phyloP scores from a whole-genome alignment of 768 basidiomycete genomes.

The Russula brevipes region DNA sequence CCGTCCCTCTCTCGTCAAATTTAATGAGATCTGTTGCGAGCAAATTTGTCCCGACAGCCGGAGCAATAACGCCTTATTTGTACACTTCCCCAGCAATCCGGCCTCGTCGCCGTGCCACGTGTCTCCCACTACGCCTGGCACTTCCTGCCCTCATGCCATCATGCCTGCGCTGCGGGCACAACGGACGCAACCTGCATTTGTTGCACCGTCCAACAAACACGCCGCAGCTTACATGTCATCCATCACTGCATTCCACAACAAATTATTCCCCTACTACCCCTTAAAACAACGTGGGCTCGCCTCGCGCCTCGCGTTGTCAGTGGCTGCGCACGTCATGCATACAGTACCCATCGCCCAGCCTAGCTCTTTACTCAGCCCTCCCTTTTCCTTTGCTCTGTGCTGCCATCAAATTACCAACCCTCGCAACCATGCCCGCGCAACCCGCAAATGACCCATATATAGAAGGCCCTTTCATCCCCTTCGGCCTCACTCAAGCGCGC shows the following conservation, averaged over 20 bases:
- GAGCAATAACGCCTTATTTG: constrained; percentile 21
- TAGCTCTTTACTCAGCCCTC: background rate
- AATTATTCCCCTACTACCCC: background rate
- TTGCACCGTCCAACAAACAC: background rate
- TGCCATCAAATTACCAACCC: constrained; percentile 3
- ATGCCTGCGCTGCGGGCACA: constrained; percentile 8
- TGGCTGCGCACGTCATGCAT: constrained; percentile 10
- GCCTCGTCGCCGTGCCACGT: constrained; percentile 21
- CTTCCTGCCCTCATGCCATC: constrained; percentile 7
- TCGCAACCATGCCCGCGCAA: constrained; percentile 18
- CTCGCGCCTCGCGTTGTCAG: constrained; percentile 1
- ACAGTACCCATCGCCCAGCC: background rate
- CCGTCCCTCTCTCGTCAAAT: constrained; percentile 19
- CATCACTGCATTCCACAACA: background rate
- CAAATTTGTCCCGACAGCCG: constrained; percentile 20
- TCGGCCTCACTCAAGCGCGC: constrained; percentile 2
- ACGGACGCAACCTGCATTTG: constrained; percentile 9
- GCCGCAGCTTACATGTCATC: background rate
- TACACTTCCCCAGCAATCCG: constrained; percentile 2
- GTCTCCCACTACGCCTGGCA: constrained; percentile 17
- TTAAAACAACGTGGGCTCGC: constrained; percentile 10
- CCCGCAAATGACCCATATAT: constrained; percentile 14
- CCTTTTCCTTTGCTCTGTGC: background rate
- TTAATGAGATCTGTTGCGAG: constrained; percentile 17
- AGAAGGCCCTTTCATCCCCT: constrained; percentile 22